Evolutionary conservation across 2,329 filamentous ascomycete species (phyloP), one percentile per base, ranked within the genome.

Genomic region (Chrysoporthe austroafricana): DNA sequence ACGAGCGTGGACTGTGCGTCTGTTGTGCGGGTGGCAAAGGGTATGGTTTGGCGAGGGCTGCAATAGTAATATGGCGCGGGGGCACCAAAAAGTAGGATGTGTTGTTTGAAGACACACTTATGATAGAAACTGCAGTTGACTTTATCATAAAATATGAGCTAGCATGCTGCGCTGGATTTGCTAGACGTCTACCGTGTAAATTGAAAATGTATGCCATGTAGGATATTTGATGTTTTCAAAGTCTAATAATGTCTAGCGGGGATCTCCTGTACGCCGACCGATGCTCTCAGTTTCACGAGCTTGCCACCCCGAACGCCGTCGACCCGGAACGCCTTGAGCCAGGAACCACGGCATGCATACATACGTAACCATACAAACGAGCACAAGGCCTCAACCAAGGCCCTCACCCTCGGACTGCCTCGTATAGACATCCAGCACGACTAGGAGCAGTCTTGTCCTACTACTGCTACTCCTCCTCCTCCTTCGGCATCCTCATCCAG

Each of bases 401-500:
- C 36, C 26, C 50, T 60, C 18, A 26, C 46, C 8, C 61, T n/a
- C 4, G 36, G 26, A 39, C 36, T 39, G 36, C 36, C 36, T 9
- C 36, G 36, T 39, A 9, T 5, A 9, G 9, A 39, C 36, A 39
- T 9, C 9, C 4, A 9, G 9, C 36, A 39, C 36, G 36, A 39
- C 36, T 6, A 9, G 36, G 36, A 26, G 26, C 26, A 26, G 26
- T 26, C 26, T 26, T 2, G 26, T 26, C 26, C 26, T 26, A 26
- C 26, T 26, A 26, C 26, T 26, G 26, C 26, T 26, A 26, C 18
- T 70, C 64, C 73, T 82, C 85, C 68, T 88, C 85, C 61, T 90
- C 88, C 78, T 82, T 88, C 72, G 91, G 91, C 84, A 91, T 90
- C 74, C 92, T 82, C 93, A 97, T 93, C 77, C 93, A 97, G 46